A percentile compares a stretch with the other conserved stretches of the same genome.
Evolutionary conservation across 2,329 filamentous ascomycete species (phyloP).

Genomic region (Fusarium humuli): DNA sequence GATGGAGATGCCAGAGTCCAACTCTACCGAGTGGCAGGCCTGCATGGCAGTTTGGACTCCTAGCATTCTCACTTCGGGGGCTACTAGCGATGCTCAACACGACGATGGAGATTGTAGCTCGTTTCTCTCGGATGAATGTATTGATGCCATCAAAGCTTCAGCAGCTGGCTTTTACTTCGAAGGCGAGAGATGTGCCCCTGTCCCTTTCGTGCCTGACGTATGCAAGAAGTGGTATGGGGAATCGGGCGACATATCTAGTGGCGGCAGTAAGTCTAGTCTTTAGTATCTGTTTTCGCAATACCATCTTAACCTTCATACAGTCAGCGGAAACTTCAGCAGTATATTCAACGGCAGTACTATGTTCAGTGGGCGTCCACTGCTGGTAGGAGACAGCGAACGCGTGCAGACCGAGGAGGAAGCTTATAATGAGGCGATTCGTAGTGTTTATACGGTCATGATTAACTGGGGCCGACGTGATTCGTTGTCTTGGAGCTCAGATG

Average conservation of each 20-base stretch:
- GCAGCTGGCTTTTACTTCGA: neutral
- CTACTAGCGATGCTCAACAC: conserved; percentile 9
- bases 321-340: conserved; percentile 1
- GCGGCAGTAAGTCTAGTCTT: conserved; percentile 1
- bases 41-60: conserved; percentile 12
- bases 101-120: conserved; percentile 26
- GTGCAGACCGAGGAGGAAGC: conserved; percentile 17
- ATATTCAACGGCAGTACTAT: conserved; percentile 3
- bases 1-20: conserved; percentile 6
- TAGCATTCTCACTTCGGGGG: neutral
- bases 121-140: conserved; percentile 21
- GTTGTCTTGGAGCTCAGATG: neutral
- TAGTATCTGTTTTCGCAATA: neutral
- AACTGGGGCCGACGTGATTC: conserved; percentile 14
- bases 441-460: conserved; percentile 27
- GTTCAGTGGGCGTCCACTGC: conserved; percentile 2
- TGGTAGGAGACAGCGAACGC: neutral
- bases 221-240: conserved; percentile 16
- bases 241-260: neutral
- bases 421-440: conserved; percentile 21
- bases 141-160: neutral
- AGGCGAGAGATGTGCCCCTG: neutral
- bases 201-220: neutral
- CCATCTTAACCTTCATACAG: conserved; percentile 1
- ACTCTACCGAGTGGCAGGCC: conserved; percentile 16